Evolutionary conservation across 2,329 filamentous ascomycete species (phyloP).

Genomic region (Exserohilum turcica): DNA sequence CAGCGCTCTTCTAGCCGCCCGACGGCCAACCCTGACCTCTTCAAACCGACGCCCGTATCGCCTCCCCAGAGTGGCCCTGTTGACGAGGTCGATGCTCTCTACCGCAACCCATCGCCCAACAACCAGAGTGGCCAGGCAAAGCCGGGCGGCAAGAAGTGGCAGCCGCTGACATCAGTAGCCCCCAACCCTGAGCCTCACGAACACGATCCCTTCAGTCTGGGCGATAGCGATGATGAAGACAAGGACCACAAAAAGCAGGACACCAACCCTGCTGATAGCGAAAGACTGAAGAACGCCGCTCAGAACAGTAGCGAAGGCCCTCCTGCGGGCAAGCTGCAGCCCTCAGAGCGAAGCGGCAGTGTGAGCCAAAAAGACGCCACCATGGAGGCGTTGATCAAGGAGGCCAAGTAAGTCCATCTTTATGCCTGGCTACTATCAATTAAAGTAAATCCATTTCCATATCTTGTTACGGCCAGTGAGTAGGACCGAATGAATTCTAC

Average conservation of each 20-base stretch:
- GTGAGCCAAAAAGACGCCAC: constrained; percentile 53
- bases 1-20: constrained; percentile 65
- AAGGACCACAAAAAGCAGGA: constrained; percentile 69
- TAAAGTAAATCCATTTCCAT: not conserved
- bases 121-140: constrained; percentile 38
- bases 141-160: constrained; percentile 91
- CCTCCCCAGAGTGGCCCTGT: constrained; percentile 64
- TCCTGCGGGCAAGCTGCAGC: constrained; percentile 37
- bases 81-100: constrained; percentile 79
- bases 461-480: not conserved
- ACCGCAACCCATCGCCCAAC: constrained; percentile 57
- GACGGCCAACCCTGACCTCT: constrained; percentile 76
- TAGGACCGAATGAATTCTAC: not conserved
- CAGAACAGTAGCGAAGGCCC: constrained; percentile 44
- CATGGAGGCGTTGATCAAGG: constrained; percentile 53
- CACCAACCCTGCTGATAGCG: constrained; percentile 58
- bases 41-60: constrained; percentile 68
- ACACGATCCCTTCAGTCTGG: constrained; percentile 94
- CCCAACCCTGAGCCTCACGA: constrained; percentile 79
- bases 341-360: constrained; percentile 50
- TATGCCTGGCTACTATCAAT: not conserved
- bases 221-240: constrained; percentile 91
- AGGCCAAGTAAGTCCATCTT: constrained; percentile 32
- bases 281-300: constrained; percentile 57
- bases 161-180: constrained; percentile 84